Percentiles rank a stretch among this genome's conserved stretches.
These are phyloP conservation scores for Podospora pseudocomata DNA, from an alignment of 495 filamentous ascomycete genomes.

Conservation along the genomic window DNA sequence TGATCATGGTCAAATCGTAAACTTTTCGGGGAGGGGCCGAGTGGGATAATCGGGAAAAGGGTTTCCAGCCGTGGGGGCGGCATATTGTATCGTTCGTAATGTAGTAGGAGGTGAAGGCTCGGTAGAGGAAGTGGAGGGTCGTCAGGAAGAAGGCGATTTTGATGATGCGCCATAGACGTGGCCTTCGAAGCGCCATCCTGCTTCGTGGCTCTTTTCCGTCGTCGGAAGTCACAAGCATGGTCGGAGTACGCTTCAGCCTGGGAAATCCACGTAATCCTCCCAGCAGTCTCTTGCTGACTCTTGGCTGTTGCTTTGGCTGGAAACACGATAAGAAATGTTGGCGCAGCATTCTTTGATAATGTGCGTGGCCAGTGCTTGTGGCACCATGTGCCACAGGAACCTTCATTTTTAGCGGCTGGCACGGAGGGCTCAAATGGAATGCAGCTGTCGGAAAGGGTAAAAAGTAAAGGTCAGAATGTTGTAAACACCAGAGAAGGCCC, in stretches of 20 bases:
- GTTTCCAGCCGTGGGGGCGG: conserved; percentile 40
- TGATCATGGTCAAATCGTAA: conserved; percentile 54
- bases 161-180: conserved; percentile 15
- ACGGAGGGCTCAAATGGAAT: not conserved
- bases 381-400: not conserved
- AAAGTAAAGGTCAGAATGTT: not conserved
- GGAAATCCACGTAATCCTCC: not conserved
- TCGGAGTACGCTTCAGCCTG: not conserved
- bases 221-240: not conserved
- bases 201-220: not conserved
- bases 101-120: conserved; percentile 2
- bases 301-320: too few relatives aligned
- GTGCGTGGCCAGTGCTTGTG: not conserved
- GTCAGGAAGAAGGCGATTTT: conserved; percentile 9
- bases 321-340: not conserved
- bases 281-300: not conserved
- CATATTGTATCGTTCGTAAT: conserved; percentile 29
- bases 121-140: conserved; percentile 17
- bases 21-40: conserved; percentile 40
- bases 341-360: not conserved
- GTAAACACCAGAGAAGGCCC: not conserved
- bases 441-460: not conserved
- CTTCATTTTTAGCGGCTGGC: not conserved
- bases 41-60: conserved; percentile 20
- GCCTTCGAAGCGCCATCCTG: conserved; percentile 6